Evolutionary conservation across 352 stramenopile species (phyloP), one percentile per base, ranked within the genome.

Genomic region (Phytophthora idaei): DNA sequence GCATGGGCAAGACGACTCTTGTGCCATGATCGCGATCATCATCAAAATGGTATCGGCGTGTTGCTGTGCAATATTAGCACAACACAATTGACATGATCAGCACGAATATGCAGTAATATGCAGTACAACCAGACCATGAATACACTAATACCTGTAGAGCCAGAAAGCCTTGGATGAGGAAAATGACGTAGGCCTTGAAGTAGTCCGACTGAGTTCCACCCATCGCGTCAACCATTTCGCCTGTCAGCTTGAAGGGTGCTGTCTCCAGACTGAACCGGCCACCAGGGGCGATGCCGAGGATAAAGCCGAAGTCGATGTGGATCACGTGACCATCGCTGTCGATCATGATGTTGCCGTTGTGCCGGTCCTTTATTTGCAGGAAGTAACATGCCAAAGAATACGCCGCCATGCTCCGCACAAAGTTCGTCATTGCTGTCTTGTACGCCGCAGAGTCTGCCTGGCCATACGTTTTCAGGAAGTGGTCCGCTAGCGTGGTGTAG

Each of bases 341-440:
- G 50, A 99, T 97, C 91, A 99, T 98, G 61, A 99, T 98, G 73
- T 99, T 99, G 31, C 97, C 98, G 71, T 99, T 99, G 89, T 99
- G 98, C 3, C 97, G 89, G 77, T 99, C 98, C 74, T 99, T 99
- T 67, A 99, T 92, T 61, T 98, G 94, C 42, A 99, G 75, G 21
- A 99, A 90, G 74, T 99, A 99, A 56, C 89, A 98, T 28, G 98
- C 94, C 21, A 99, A 87, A 29, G 94, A 99, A 83, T 99, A 99
- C 48, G 92, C 97, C n/a, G 97, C 97, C 74, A 99, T 92, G 67
- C 90, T 98, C 14, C 89, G 83, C 47, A 98, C 91, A 66, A 99
- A 99, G 67, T 99, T 99, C 27, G 76, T 87, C 85, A 99, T 98
- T n/a, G 97, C 97, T 6, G 83, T 82, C 67, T 97, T 92, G 80